These are phyloP conservation scores for Penicillium goetzii DNA, from an alignment of 495 filamentous ascomycete species.

Conservation along the genomic window DNA sequence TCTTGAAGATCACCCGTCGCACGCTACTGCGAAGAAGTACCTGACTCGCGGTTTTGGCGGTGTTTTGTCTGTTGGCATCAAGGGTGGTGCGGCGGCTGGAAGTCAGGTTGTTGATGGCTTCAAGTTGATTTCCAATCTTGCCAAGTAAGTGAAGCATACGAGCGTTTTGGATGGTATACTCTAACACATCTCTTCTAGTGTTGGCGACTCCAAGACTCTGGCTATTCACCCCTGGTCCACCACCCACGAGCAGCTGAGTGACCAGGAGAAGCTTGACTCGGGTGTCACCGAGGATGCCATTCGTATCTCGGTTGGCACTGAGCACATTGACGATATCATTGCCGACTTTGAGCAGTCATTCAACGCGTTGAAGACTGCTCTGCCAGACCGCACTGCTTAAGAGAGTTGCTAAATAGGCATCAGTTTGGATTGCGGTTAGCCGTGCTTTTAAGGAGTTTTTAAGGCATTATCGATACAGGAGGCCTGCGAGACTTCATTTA, in stretches of 20 bases:
- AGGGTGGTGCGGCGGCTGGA: conserved; percentile 81
- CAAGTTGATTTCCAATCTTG: conserved; percentile 91
- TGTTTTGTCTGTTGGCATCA: conserved; percentile 90
- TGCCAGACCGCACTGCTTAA: conserved; percentile 27
- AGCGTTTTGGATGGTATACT: background rate
- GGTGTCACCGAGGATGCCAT: conserved; percentile 93
- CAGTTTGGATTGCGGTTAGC: background rate
- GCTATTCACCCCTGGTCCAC: conserved; percentile 97
- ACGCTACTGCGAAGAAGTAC: conserved; percentile 87
- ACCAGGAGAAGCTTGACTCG: conserved; percentile 78
- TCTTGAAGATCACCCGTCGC: conserved; percentile 77
- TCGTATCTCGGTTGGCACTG: conserved; percentile 93
- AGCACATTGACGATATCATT: conserved; percentile 98
- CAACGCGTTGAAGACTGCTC: conserved; percentile 52
- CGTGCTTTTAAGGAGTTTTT: background rate
- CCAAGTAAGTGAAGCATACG: conserved; percentile 58
- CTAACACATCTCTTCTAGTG: conserved; percentile 41
- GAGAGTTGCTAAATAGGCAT: background rate
- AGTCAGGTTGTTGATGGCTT: conserved; percentile 90
- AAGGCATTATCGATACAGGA: background rate
- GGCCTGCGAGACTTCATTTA: background rate
- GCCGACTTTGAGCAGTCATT: conserved; percentile 95
- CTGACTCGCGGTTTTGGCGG: conserved; percentile 86
- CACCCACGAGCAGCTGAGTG: conserved; percentile 90
- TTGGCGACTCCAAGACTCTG: conserved; percentile 79